phyloP scores from a whole-genome alignment of 2,329 filamentous ascomycete species.

The Didymella arachidicola region DNA sequence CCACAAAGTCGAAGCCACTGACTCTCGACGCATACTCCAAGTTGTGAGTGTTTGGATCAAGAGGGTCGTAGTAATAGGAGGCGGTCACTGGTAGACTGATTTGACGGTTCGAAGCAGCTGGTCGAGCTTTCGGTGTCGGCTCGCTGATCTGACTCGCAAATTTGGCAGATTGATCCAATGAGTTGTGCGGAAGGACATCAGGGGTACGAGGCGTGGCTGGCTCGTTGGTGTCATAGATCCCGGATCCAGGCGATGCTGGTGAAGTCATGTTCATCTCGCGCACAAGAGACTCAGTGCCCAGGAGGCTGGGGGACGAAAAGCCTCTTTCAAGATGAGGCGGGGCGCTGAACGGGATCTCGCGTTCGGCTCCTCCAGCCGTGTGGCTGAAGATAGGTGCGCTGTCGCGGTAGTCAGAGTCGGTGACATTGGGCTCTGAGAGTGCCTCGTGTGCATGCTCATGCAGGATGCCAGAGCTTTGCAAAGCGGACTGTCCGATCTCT shows the following conservation, averaged over 20 bases:
- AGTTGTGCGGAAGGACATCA: constrained; percentile 46
- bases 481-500: constrained; percentile 64
- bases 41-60: constrained; percentile 55
- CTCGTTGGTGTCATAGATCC: constrained; percentile 46
- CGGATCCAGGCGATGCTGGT: constrained; percentile 51
- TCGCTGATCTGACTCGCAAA: constrained; percentile 46
- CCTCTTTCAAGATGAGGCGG: constrained; percentile 34
- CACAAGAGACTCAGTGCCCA: constrained; percentile 58
- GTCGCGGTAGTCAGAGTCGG: constrained; percentile 13
- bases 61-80: constrained; percentile 56
- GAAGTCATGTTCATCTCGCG: constrained; percentile 60
- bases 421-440: constrained; percentile 31
- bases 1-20: constrained; percentile 55
- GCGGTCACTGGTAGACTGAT: constrained; percentile 55
- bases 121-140: constrained; percentile 49
- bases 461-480: constrained; percentile 62
- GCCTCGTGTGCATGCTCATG: constrained; percentile 41
- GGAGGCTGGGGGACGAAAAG: constrained; percentile 52
- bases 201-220: constrained; percentile 51
- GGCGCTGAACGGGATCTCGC: constrained; percentile 26
- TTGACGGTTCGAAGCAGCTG: constrained; percentile 50
- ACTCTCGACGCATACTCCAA: constrained; percentile 56
- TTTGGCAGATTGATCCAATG: constrained; percentile 36
- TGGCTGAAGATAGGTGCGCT: constrained; percentile 20
- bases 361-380: constrained; percentile 22